Evolutionary conservation across 1,284 basidiomycete species (phyloP).

Genomic region (Taiwanofungus camphoratus): DNA sequence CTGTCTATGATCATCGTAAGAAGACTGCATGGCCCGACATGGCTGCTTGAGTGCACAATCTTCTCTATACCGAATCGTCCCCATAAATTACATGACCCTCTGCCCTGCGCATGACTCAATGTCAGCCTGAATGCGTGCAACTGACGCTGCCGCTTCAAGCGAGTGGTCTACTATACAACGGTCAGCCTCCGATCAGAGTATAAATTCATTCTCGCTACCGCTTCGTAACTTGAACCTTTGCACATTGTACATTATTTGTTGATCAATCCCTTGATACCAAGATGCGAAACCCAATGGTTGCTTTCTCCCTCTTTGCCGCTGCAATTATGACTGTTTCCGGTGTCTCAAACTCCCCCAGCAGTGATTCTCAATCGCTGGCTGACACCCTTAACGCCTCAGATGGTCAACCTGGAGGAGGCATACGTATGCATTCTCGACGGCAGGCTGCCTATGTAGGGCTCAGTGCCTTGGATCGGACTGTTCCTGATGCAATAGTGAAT

Average conservation of each 20-base stretch:
- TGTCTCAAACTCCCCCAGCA: not conserved
- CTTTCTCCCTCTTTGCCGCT: conserved; percentile 21
- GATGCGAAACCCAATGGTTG: conserved; percentile 23
- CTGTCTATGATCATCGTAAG: no score
- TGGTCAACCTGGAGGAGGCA: not conserved
- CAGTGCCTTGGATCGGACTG: no score
- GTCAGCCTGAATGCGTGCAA: no score
- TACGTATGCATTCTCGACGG: no score
- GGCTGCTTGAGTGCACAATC: no score
- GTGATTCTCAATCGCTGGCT: not conserved
- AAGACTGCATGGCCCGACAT: no score
- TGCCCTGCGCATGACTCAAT: no score
- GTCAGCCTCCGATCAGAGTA: not conserved
- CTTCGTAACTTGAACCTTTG: not conserved
- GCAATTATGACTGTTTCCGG: conserved; percentile 14
- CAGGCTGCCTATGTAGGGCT: no score
- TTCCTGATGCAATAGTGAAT: no score
- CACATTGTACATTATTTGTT: not conserved
- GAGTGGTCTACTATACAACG: not conserved
- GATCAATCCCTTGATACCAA: not conserved
- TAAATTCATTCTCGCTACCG: not conserved
- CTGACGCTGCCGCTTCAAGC: no score
- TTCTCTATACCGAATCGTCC: no score
- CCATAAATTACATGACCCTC: no score
- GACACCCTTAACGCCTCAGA: conserved; percentile 1